Evolutionary conservation across 169 alveolate genomes (phyloP).

Genomic region (Plasmodium reichenowi): DNA sequence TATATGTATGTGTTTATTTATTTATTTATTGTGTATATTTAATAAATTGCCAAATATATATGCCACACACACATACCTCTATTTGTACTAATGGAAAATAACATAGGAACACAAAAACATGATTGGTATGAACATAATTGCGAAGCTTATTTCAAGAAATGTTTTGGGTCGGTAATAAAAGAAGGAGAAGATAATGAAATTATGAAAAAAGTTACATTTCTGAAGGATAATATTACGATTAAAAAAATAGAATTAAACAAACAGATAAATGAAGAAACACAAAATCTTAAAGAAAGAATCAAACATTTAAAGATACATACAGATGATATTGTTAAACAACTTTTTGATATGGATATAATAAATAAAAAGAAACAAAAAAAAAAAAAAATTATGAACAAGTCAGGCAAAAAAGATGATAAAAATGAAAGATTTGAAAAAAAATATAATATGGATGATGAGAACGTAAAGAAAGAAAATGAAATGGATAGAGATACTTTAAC

Average conservation of each 20-base stretch:
- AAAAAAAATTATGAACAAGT: not conserved
- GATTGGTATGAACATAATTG: constrained; percentile 4
- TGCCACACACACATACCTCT: not conserved
- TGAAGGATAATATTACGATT: constrained; percentile 1
- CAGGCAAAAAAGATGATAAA: not conserved
- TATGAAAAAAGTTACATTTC: not conserved
- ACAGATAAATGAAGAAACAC: constrained; percentile 31
- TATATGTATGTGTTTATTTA: not conserved
- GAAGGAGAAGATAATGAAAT: constrained; percentile 14
- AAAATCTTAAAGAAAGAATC: constrained; percentile 8
- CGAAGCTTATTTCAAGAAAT: constrained; percentile 14
- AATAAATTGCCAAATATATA: too few relatives aligned
- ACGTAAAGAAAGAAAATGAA: not conserved
- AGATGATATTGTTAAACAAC: not conserved
- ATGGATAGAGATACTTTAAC: too few relatives aligned
- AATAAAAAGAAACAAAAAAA: not conserved
- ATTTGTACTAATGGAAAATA: constrained; percentile 18
- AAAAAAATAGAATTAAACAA: constrained; percentile 14
- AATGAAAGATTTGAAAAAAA: not conserved
- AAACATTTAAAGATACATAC: not conserved
- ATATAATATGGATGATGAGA: not conserved
- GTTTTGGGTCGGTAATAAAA: constrained; percentile 16
- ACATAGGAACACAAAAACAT: not conserved
- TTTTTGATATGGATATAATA: not conserved
- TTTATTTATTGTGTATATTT: not conserved